Conservation (phyloP, 2,329 filamentous ascomycete genomes). For the Hypoxylon sp. region DNA sequence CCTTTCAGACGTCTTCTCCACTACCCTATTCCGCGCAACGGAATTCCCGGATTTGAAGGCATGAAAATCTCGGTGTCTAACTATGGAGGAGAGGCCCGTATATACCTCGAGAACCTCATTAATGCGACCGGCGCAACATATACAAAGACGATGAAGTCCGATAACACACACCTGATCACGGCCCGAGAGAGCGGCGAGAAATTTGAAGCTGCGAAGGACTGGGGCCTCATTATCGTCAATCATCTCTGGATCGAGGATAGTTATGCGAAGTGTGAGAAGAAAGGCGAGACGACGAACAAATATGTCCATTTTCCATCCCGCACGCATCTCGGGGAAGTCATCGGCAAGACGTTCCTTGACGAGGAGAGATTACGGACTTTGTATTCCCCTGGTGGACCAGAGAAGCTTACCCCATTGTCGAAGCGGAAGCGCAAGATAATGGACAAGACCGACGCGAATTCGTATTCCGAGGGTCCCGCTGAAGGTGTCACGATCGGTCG, state of each 20-base stretch:
- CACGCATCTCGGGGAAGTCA: constrained; percentile 92
- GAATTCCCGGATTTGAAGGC: constrained; percentile 82
- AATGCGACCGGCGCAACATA: constrained; percentile 86
- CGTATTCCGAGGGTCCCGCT: constrained; percentile 60
- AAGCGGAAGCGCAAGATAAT: constrained; percentile 64
- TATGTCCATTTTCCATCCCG: constrained; percentile 89
- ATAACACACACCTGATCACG: constrained; percentile 96
- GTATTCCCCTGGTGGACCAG: constrained; percentile 75
- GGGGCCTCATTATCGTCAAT: constrained; percentile 90
- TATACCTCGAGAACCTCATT: constrained; percentile 93
- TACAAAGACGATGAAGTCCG: constrained; percentile 93
- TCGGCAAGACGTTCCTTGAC: constrained; percentile 89
- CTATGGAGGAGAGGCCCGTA: constrained; percentile 92
- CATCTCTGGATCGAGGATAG: constrained; percentile 98
- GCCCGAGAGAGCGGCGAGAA: constrained; percentile 93
- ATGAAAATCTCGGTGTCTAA: constrained; percentile 92
- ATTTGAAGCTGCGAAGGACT: constrained; percentile 90
- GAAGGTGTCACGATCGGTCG: constrained; percentile 61
- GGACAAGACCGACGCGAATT: constrained; percentile 65
- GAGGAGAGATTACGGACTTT: constrained; percentile 69
- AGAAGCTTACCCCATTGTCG: constrained; percentile 57
- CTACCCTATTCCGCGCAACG: constrained; percentile 83
- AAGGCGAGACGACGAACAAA: constrained; percentile 76
- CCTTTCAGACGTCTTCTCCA: constrained; percentile 86
- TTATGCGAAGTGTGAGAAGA: constrained; percentile 87